Evolutionary conservation across 495 filamentous ascomycete genomes (phyloP), one percentile per base, ranked within the genome.

Genomic region (Hypoxylon fragiforme): DNA sequence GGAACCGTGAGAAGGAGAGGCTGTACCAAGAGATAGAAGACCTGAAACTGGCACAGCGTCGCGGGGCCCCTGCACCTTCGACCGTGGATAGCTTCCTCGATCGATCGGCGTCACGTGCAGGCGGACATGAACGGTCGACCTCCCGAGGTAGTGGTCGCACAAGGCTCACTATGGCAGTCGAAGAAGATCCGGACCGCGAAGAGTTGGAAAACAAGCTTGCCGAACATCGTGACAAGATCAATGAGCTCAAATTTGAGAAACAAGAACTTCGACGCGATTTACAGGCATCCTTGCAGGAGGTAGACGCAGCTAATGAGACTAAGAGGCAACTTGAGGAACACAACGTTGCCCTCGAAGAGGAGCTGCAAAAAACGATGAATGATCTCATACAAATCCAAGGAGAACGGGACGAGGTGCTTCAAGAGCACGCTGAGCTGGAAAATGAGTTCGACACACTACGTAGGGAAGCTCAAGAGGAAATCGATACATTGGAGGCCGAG

Each of bases 21-120:
- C 77, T 98, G 12, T 95, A 97, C 64, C 89, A 95, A 53, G 94
- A 98, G 65, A 98, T 97, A 36, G 94, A 98, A 72, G 91, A 96
- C 45, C 79, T 97, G 40, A 98, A 97, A 66, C 81, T 97, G 51
- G 83, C 85, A 2, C 85, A 90, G 54, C 84, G 90, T 11, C 82
- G 87, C 38, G 81, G 80, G 18, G 85, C 68, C 0, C 70, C 72
- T 1, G 73, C 76, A 3, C 76, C 76, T 2, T 75, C 91, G 12
- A 84, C 92, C 7, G 87, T 91, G 12, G 94, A 98, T 52, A 95
- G 91, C 63, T 88, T 96, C 45, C 82, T 96, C 35, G 94, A 97
- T 47, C 85, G 94, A 14, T 96, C 92, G 3, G 91, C 89, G 14
- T 97, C 94, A 9, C 85, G 92, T 21, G 85, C 88, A 6, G 84